These are phyloP conservation scores for Verticillium longisporum DNA, from an alignment of 2,329 filamentous ascomycete genomes.

Conservation along the genomic window DNA sequence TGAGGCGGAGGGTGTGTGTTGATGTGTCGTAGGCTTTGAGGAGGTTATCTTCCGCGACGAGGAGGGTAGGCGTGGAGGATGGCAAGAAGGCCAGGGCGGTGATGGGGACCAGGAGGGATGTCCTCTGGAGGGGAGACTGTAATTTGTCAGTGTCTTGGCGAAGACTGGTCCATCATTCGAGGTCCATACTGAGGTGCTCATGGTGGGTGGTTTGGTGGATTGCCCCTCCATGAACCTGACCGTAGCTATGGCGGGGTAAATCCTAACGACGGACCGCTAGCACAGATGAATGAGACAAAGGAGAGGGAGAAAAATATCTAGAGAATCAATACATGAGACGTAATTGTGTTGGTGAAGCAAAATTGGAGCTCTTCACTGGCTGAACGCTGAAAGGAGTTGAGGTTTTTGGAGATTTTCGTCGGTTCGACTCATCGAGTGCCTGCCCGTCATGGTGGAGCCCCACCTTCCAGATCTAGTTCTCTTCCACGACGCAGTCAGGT, in stretches of 20 bases:
- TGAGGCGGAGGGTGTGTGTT: conserved; percentile 27
- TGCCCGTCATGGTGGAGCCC: neutral
- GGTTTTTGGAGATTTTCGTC: neutral
- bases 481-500: no score
- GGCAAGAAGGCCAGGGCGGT: conserved; percentile 52
- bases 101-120: conserved; percentile 45
- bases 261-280: neutral
- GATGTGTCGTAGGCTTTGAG: conserved; percentile 45
- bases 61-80: conserved; percentile 22
- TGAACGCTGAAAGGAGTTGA: neutral
- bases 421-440: neutral
- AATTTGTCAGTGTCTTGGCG: neutral
- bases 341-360: no score
- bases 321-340: no score
- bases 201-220: neutral
- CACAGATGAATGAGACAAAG: neutral
- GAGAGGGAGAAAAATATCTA: no score
- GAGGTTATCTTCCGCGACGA: conserved; percentile 55
- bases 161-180: no score
- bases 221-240: neutral
- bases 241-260: neutral
- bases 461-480: neutral
- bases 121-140: conserved; percentile 12
- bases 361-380: neutral
- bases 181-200: neutral